Conservation (phyloP, 2,329 filamentous ascomycete genomes). For the Aaosphaeria pasadenensis region DNA sequence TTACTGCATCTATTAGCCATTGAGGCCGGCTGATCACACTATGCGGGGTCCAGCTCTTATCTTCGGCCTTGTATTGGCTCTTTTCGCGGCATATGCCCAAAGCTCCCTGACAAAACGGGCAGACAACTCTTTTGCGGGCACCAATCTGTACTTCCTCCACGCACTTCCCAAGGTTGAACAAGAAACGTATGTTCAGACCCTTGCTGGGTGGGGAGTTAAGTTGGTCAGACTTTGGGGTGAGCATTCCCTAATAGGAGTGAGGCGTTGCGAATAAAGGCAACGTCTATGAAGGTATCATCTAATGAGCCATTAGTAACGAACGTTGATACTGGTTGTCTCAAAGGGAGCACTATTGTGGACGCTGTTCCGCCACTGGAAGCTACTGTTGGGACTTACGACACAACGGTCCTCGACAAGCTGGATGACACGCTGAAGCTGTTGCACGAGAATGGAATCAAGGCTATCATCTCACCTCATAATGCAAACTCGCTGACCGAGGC, state of each 20-base stretch:
- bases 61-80: too few species aligned
- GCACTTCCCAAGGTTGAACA: constrained; percentile 23
- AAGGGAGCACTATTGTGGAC: constrained; percentile 21
- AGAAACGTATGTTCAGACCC: constrained; percentile 17
- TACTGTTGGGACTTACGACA: constrained; percentile 21
- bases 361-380: constrained; percentile 17
- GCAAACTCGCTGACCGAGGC: constrained; percentile 14
- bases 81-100: too few species aligned
- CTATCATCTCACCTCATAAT: constrained; percentile 32
- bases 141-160: constrained; percentile 29
- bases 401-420: constrained; percentile 23
- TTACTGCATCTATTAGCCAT: too few species aligned
- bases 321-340: constrained; percentile 17
- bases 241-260: background rate
- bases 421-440: constrained; percentile 27
- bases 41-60: too few species aligned
- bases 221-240: constrained; percentile 31
- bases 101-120: too few species aligned
- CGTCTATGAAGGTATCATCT: too few species aligned
- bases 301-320: constrained; percentile 3
- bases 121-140: constrained; percentile 23
- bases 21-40: too few species aligned
- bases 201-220: constrained; percentile 25
- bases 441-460: constrained; percentile 25
- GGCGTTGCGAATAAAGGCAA: too few species aligned